phyloP scores from a whole-genome alignment of 495 filamentous ascomycete species.

The Daldinia vernicosa region DNA sequence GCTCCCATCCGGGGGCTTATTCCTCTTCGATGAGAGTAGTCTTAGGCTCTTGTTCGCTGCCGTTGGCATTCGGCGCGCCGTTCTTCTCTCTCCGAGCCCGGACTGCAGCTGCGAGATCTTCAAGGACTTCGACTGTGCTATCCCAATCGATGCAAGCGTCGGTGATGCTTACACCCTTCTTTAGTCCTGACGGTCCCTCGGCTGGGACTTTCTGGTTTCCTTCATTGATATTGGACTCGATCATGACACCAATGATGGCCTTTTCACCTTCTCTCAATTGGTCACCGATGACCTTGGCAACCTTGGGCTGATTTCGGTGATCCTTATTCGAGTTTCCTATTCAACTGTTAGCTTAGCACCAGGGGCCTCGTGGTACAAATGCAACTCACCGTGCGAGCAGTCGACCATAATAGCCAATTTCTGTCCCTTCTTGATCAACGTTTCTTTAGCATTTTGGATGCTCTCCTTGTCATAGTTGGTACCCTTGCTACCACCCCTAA shows the following conservation, averaged over 20 bases:
- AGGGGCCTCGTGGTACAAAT: not conserved
- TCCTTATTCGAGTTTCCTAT: conserved; percentile 77
- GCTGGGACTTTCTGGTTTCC: conserved; percentile 92
- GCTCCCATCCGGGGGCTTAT: conserved; percentile 27
- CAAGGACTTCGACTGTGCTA: conserved; percentile 81
- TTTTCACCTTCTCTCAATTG: conserved; percentile 89
- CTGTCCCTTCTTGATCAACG: conserved; percentile 83
- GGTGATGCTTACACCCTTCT: conserved; percentile 95
- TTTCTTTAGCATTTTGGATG: conserved; percentile 80
- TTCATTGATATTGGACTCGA: conserved; percentile 97
- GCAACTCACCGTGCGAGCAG: conserved; percentile 82
- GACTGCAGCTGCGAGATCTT: conserved; percentile 86
- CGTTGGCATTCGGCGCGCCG: conserved; percentile 40
- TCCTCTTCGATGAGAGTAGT: conserved; percentile 57
- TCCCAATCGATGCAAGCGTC: conserved; percentile 99
- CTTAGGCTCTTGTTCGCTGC: conserved; percentile 41
- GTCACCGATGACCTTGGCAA: conserved; percentile 81
- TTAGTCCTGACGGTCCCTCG: conserved; percentile 79
- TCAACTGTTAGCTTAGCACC: conserved; percentile 14
- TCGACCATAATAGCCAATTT: conserved; percentile 95
- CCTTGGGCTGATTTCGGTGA: conserved; percentile 90
- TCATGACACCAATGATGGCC: conserved; percentile 95
- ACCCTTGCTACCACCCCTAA: conserved; percentile 90
- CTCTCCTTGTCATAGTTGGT: conserved; percentile 92
- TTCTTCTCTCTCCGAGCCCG: conserved; percentile 70